Evolutionary conservation across 2,329 filamentous ascomycete species (phyloP), one percentile per base, ranked within the genome.

Genomic region (Cladophialophora yegresii): DNA sequence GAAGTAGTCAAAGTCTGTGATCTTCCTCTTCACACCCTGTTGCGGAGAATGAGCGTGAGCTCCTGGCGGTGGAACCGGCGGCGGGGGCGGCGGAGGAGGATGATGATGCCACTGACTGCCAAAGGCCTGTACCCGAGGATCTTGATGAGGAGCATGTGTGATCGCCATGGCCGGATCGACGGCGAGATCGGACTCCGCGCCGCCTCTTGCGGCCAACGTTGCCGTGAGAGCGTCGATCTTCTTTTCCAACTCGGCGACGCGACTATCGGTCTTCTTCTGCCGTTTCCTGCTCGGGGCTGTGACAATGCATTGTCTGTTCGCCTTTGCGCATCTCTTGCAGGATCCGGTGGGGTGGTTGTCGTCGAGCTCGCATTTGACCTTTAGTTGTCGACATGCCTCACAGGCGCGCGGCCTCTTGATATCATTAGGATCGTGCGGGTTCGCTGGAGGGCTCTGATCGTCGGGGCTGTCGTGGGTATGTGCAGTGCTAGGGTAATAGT

Each of bases 141-240:
- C 51, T 16, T 66, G 66, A n/a, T 61, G 28, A 22, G 55, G 16
- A 12, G 47, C 61, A 23, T 67, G 64, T 9, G 65, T 33, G 13
- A 67, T 63, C 5, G 66, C 51, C 49, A 70, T 68, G 45, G 65
- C 28, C 10, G 67, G 67, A 47, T 71, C 70, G 26, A 68, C 62
- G 9, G 59, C 40, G 22, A 62, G 66, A 49, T 72, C 70, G 10
- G 69, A 20, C 54, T 74, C 70, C 20, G 67, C 59, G 5, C 71
- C 72, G 57, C 76, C 75, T 9, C 76, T 75, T 1, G 89, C 86
- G 53, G 91, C 88, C 69, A 96, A 75, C 40, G 87, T 92, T 6
- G 91, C 90, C 7, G 91, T 96, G 74, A 96, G 76, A 8, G 89
- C 90, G 79, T 96, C 92, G 68, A 96, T 93, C 80, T 96, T 96